Evolutionary conservation across 2,329 filamentous ascomycete species (phyloP).

Genomic region (Arthrobotrys megalospora): DNA sequence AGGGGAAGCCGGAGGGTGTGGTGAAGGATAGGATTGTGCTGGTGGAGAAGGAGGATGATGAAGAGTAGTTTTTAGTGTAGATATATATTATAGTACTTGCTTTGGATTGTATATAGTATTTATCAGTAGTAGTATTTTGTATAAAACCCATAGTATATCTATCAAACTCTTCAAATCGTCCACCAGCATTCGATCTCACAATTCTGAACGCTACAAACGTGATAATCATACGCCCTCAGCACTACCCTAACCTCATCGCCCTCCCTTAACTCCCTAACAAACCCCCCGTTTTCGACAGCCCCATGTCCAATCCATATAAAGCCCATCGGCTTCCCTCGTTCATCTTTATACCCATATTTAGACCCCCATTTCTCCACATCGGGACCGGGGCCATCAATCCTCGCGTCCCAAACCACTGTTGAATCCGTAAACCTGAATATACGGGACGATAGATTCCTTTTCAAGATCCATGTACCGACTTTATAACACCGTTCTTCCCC

Average conservation of each 20-base stretch:
- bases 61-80: conserved; percentile 4
- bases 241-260: conserved; percentile 49
- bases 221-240: conserved; percentile 56
- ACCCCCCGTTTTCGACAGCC: conserved; percentile 27
- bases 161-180: no score
- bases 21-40: conserved; percentile 43
- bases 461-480: no score
- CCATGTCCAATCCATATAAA: conserved; percentile 22
- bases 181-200: conserved; percentile 45
- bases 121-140: background rate
- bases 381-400: conserved; percentile 22
- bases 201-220: conserved; percentile 51
- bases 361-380: conserved; percentile 40
- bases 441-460: no score
- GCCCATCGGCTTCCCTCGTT: background rate
- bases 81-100: background rate
- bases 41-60: conserved; percentile 10
- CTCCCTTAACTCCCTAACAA: conserved; percentile 33
- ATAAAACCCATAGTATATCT: background rate
- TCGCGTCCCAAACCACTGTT: conserved; percentile 38
- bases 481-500: no score
- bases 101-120: background rate
- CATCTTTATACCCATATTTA: background rate
- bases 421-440: conserved; percentile 2
- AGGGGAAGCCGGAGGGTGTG: conserved; percentile 39